Percentiles rank a stretch among this genome's conserved stretches.
Conservation (phyloP, 2,329 filamentous ascomycete genomes). For the Ilyonectria robusta region DNA sequence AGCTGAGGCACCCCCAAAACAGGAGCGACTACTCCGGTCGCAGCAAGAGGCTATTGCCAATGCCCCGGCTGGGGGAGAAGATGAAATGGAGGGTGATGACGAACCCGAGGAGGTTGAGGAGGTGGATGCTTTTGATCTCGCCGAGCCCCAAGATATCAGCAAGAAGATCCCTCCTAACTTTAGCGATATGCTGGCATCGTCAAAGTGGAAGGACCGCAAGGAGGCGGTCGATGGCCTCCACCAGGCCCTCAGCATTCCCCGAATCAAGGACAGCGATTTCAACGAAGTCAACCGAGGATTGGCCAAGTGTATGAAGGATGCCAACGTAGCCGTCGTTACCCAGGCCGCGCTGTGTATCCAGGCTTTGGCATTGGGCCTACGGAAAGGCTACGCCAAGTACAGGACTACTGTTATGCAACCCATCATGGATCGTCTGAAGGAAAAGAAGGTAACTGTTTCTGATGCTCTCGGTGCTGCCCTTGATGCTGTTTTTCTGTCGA, state of each 20-base stretch:
- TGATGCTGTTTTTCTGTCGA: slow-evolving; percentile 77
- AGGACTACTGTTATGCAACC: slow-evolving; percentile 85
- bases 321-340: slow-evolving; percentile 94
- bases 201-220: slow-evolving; percentile 99
- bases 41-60: slow-evolving; percentile 86
- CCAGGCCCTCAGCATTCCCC: slow-evolving; percentile 83
- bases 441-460: slow-evolving; percentile 92
- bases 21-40: slow-evolving; percentile 88
- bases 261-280: slow-evolving; percentile 92
- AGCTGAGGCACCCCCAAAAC: slow-evolving; percentile 87
- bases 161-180: slow-evolving; percentile 87
- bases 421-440: slow-evolving; percentile 95
- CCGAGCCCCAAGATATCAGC: slow-evolving; percentile 89
- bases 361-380: slow-evolving; percentile 86
- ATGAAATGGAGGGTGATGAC: slow-evolving; percentile 69
- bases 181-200: slow-evolving; percentile 85
- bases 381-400: slow-evolving; percentile 84
- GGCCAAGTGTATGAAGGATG: slow-evolving; percentile 98
- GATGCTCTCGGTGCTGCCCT: slow-evolving; percentile 90
- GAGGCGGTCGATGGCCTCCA: slow-evolving; percentile 90
- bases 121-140: slow-evolving; percentile 84
- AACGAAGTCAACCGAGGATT: slow-evolving; percentile 86
- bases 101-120: slow-evolving; percentile 69
- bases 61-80: slow-evolving; percentile 73
- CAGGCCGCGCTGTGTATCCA: slow-evolving; percentile 95